Conservation (phyloP, 305 asterid species). For the Euphrasia arctica region DNA sequence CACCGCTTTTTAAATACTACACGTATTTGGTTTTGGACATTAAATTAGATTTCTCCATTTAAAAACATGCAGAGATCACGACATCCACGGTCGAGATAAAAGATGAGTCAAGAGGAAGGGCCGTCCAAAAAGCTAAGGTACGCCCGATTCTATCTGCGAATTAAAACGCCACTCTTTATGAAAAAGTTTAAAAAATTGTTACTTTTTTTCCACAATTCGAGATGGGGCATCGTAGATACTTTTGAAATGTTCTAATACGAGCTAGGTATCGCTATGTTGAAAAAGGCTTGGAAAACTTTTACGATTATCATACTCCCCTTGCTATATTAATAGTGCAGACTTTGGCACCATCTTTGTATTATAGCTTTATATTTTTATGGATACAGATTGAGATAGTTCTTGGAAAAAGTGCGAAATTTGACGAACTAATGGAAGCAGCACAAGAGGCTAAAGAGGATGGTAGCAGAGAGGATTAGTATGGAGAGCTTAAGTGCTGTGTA, state of each 20-base stretch:
- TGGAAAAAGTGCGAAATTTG: slow-evolving; percentile 62
- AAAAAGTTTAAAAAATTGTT: background rate
- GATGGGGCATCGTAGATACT: background rate
- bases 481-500: background rate
- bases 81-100: slow-evolving; percentile 80
- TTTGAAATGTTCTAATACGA: background rate
- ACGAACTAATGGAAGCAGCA: slow-evolving; percentile 59
- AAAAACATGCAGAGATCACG: slow-evolving; percentile 51
- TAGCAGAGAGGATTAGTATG: slow-evolving; percentile 38
- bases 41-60: slow-evolving; percentile 16
- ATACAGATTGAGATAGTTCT: slow-evolving; percentile 59
- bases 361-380: background rate
- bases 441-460: slow-evolving; percentile 43
- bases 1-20: too few species aligned
- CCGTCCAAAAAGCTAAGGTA: slow-evolving; percentile 77
- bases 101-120: slow-evolving; percentile 70
- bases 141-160: background rate
- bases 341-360: background rate
- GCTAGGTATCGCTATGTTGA: background rate
- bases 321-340: background rate
- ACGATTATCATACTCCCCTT: background rate
- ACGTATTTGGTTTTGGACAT: background rate
- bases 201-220: background rate
- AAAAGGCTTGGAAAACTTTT: background rate
- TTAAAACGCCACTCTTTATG: too few species aligned